Evolutionary conservation across 257 asterid genomes (phyloP).

Genomic region (Prunella vulgaris): DNA sequence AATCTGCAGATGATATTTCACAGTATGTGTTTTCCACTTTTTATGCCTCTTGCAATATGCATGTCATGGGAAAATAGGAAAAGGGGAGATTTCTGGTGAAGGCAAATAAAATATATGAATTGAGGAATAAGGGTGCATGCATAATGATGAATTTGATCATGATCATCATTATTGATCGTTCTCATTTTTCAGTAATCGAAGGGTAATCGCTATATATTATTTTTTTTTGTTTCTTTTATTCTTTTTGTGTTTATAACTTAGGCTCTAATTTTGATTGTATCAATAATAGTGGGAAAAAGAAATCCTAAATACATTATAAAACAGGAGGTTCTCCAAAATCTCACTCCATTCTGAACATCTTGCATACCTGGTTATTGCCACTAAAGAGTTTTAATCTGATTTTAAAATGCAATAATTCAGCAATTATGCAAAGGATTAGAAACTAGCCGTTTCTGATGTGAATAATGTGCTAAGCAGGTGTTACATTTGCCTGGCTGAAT

Average conservation of each 20-base stretch:
- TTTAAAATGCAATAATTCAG: not conserved
- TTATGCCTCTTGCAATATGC: constrained; percentile 16
- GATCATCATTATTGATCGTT: too few species aligned
- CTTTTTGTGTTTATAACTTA: not conserved
- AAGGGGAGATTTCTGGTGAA: not conserved
- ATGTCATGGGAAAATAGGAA: not conserved
- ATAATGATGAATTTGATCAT: too few species aligned
- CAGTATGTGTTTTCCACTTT: constrained; percentile 64
- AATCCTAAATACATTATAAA: not conserved
- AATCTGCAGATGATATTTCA: constrained; percentile 39
- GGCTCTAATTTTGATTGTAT: not conserved
- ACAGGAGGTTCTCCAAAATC: not conserved
- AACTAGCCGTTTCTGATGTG: too few species aligned
- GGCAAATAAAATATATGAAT: not conserved
- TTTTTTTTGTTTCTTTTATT: not conserved
- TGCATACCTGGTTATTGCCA: not conserved
- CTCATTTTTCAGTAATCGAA: too few species aligned
- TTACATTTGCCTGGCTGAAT: constrained; percentile 82
- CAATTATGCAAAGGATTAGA: not conserved
- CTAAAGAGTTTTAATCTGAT: not conserved
- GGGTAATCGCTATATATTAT: too few species aligned
- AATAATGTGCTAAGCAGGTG: constrained; percentile 68
- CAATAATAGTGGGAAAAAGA: not conserved
- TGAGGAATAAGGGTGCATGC: not conserved
- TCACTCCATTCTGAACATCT: not conserved